Conservation (phyloP, 164 flowering plant genomes). For the Aristolochia contorta region DNA sequence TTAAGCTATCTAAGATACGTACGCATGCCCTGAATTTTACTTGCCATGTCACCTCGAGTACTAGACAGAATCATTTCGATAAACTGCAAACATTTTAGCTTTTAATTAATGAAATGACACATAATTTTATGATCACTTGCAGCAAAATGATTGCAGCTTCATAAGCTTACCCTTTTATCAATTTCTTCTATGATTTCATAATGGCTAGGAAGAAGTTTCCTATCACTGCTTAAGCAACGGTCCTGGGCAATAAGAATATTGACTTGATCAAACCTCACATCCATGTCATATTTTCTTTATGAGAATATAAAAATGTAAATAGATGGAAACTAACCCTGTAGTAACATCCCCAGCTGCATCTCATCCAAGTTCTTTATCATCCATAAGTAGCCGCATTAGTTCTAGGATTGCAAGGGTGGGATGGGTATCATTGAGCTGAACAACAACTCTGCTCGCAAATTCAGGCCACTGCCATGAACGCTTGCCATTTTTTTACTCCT, state of each 20-base stretch:
- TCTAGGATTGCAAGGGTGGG: conserved; percentile 98
- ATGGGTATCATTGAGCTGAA: conserved; percentile 96
- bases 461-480: conserved; percentile 63
- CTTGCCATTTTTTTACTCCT: conserved; percentile 61
- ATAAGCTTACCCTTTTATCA: conserved; percentile 57
- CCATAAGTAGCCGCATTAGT: conserved; percentile 88
- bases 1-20: conserved; percentile 56
- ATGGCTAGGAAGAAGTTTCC: conserved; percentile 98
- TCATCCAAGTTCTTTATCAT: conserved; percentile 95
- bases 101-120: not conserved
- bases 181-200: conserved; percentile 95
- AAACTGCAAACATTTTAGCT: conserved; percentile 44
- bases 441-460: conserved; percentile 83
- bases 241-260: conserved; percentile 40
- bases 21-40: conserved; percentile 51
- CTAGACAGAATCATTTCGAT: conserved; percentile 39
- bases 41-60: conserved; percentile 57
- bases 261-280: not conserved
- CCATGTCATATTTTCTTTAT: not conserved
- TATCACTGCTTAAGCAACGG: conserved; percentile 81
- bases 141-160: not conserved
- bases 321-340: conserved; percentile 39
- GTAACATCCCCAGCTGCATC: conserved; percentile 97
- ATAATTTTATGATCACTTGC: not conserved
- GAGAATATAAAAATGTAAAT: no score